Evolutionary conservation across 2,329 filamentous ascomycete genomes (phyloP), one percentile per base, ranked within the genome.

Genomic region (Dactylellina cionopaga): DNA sequence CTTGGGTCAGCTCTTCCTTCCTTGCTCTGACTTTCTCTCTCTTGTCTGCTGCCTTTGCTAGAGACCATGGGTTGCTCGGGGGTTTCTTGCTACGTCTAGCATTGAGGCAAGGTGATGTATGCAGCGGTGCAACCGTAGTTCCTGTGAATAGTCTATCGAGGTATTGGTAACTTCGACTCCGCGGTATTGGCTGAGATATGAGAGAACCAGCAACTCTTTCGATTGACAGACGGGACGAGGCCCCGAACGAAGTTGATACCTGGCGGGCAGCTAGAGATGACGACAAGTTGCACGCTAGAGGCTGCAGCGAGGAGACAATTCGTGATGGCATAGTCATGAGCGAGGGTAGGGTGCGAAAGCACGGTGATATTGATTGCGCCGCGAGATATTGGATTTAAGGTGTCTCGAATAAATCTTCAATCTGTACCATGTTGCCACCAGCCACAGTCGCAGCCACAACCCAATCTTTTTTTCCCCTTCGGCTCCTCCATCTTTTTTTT

Each of bases 1-100:
- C 83, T 75, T 87, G 82, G 71, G 87, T 81, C 62, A 98, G 85
- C 74, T 88, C 87, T 74, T 87, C 84, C 77, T 90, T 92, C 55
- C 92, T 88, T 78, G 90, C 86, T n/a, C 15, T 71, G 19, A 71
- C 66, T 27, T 58, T 71, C 25, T 54, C 66, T 15, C 66, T 43
- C 27, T 71, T 71, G 13, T 71, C 66, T 1, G 66, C 66, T 15
- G 66, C 66, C 31, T 71, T 71, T 1, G 66, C 66, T 25, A 64
- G 17, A 7, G 58, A 47, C 66, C 66, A 71, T 31, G 66, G 66
- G 13, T 71, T 71, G 22, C 51, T 71, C 7, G 66, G 66, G 2
- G 58, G 58, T 13, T 64, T 64, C 39, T 29, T 63, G 35, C 46
- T 51, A 15, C 52, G 27, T 24, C 52, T n/a, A 9, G 43, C 24